Evolutionary conservation across 1,284 basidiomycete genomes (phyloP).

Genomic region (Pisolithus thermaeus): DNA sequence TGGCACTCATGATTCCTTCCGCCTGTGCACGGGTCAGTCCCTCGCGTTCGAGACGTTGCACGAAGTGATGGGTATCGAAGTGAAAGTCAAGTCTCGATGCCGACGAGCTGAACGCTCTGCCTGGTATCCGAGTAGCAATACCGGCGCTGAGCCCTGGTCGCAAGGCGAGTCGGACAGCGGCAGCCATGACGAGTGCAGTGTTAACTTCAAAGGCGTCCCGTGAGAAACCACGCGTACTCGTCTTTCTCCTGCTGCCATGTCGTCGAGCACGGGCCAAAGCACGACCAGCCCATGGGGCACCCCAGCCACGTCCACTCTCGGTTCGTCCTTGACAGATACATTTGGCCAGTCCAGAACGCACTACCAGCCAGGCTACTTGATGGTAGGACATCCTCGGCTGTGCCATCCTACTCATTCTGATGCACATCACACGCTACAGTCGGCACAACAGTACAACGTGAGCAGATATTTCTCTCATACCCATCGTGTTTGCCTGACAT

Average conservation of each 20-base stretch:
- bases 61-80: constrained; percentile 93
- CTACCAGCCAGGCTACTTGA: constrained; percentile 71
- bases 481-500: constrained; percentile 1
- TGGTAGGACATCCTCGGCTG: constrained; percentile 39
- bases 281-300: constrained; percentile 19
- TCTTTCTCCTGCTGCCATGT: constrained; percentile 14
- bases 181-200: no score
- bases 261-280: constrained; percentile 18
- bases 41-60: constrained; percentile 81
- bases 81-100: constrained; percentile 49
- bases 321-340: constrained; percentile 40
- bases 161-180: no score
- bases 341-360: constrained; percentile 64
- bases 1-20: constrained; percentile 91
- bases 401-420: neutral
- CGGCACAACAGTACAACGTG: constrained; percentile 54
- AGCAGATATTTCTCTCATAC: neutral
- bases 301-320: constrained; percentile 18
- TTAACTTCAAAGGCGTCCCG: no score
- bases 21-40: constrained; percentile 86
- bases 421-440: constrained; percentile 32
- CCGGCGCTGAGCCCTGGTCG: no score
- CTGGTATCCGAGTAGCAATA: neutral
- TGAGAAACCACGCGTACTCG: no score
- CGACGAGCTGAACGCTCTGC: constrained; percentile 22